These are phyloP conservation scores for Yamadazyma phyllophila DNA, from an alignment of 805 yeast species.

Conservation along the genomic window DNA sequence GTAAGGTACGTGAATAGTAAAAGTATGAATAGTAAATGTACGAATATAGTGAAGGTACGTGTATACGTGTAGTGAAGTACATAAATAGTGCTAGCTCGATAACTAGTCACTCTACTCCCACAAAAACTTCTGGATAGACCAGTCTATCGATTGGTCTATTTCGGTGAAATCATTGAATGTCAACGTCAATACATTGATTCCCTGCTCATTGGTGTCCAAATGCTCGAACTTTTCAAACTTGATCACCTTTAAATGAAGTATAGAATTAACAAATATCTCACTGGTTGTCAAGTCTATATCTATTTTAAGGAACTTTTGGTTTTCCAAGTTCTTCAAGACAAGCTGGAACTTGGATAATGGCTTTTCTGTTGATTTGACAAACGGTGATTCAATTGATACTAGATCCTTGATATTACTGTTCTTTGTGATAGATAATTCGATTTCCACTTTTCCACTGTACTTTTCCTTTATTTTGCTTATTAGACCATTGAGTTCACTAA, in stretches of 20 bases:
- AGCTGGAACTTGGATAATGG: conserved; percentile 34
- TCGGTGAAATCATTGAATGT: conserved; percentile 51
- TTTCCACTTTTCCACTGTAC: conserved; percentile 12
- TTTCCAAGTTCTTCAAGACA: conserved; percentile 19
- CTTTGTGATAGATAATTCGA: conserved; percentile 16
- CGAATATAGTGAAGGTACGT: no score
- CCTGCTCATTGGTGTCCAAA: conserved; percentile 27
- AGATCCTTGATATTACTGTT: conserved; percentile 23
- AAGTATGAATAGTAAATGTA: no score
- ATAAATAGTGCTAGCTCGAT: no score
- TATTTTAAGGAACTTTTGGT: conserved; percentile 21
- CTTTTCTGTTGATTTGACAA: conserved; percentile 37
- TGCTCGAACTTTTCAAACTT: conserved; percentile 26
- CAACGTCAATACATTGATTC: conserved; percentile 42
- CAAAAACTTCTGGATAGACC: conserved; percentile 45
- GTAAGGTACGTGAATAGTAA: no score
- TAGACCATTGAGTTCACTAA: conserved; percentile 28
- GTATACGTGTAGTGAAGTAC: no score
- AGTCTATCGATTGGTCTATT: conserved; percentile 53
- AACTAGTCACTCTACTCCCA: conserved; percentile 7
- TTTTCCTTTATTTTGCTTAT: conserved; percentile 21
- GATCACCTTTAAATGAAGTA: conserved; percentile 33
- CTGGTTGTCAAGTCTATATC: conserved; percentile 34
- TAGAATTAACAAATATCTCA: conserved; percentile 40
- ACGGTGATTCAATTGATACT: conserved; percentile 26